Evolutionary conservation across 305 asterid genomes (phyloP).

Genomic region (Fraxinus paxiana): DNA sequence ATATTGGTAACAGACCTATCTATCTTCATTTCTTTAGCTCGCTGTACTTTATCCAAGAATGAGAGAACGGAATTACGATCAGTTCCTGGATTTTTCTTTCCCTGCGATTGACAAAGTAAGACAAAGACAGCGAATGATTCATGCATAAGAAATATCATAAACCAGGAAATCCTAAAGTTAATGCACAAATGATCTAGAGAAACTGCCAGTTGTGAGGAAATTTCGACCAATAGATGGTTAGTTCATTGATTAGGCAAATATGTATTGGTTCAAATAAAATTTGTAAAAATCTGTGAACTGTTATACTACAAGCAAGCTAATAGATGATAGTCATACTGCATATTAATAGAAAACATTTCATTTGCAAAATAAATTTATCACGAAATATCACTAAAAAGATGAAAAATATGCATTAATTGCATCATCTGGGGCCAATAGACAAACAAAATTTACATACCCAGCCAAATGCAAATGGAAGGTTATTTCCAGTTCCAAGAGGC

Average conservation of each 20-base stretch:
- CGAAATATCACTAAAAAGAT: neutral
- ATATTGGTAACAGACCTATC: slow-evolving; percentile 55
- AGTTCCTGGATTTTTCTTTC: slow-evolving; percentile 58
- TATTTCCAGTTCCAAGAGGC: slow-evolving; percentile 94
- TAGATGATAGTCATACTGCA: neutral
- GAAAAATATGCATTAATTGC: neutral
- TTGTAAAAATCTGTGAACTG: neutral
- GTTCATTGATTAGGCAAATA: neutral
- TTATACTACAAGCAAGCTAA: neutral
- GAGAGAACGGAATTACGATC: slow-evolving; percentile 55
- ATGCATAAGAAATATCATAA: neutral
- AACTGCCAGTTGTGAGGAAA: neutral
- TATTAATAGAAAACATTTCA: neutral
- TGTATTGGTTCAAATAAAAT: neutral
- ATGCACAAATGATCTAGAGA: neutral
- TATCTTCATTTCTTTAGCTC: slow-evolving; percentile 78
- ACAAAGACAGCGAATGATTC: neutral
- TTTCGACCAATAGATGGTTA: neutral
- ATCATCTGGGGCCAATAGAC: slow-evolving; percentile 1
- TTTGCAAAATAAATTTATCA: neutral
- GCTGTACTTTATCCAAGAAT: slow-evolving; percentile 62
- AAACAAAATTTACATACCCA: slow-evolving; percentile 52
- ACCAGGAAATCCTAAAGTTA: neutral
- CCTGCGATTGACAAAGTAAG: slow-evolving; percentile 33
- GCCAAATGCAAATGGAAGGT: slow-evolving; percentile 93